Base-by-base conservation (phyloP, 148 eudicot species). In the Suaeda aralocaspica region DNA sequence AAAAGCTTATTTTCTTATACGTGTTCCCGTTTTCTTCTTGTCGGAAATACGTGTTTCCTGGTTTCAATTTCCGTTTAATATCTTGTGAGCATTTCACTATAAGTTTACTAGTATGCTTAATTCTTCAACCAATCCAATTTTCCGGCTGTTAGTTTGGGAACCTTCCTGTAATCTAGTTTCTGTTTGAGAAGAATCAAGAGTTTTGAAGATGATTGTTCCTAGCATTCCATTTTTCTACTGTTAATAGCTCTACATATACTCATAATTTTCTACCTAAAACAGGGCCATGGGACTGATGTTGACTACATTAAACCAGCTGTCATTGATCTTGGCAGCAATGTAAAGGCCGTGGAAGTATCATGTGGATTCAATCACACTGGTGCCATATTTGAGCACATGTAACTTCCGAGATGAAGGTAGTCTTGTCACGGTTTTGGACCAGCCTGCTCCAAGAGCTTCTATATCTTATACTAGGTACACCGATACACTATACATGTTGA, bases 311-410 rank as follows among this genome's bases (percentile, higher is more conserved):
- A 78, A 71, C 97, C 98, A 62, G 64, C 67, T 66, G 50, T 72
- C 74, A 72, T 91, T n/a, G 79, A 82, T 53, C 82, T 85, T 49
- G 89, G 83, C 24, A 76, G 69, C 76, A 81, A 83, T 70, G 82
- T 89, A 44, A 91, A 82, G 80, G 96, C 92, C 67, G 69, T 91
- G 64, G 84, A 83, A 70, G 75, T 94, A 34, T 94, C 98, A 8
- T 94, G 98, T 41, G 98, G 98, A 74, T 91, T 94, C 72, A 94
- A 94, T 80, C 98, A 94, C 74, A 91, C 98, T 5, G 98, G 82
- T 67, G 95, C 95, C 26, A 70, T 89, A 70, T 77, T 85, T n/a
- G 85, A 87, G 67, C 84, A 57, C 61, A 24, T 48, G 7, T 78
- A 56, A 61, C 33, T 68, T 78, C 11, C 11, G 22, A 56, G 63